phyloP scores from a whole-genome alignment of 768 basidiomycete genomes.

The Jaapia argillacea region DNA sequence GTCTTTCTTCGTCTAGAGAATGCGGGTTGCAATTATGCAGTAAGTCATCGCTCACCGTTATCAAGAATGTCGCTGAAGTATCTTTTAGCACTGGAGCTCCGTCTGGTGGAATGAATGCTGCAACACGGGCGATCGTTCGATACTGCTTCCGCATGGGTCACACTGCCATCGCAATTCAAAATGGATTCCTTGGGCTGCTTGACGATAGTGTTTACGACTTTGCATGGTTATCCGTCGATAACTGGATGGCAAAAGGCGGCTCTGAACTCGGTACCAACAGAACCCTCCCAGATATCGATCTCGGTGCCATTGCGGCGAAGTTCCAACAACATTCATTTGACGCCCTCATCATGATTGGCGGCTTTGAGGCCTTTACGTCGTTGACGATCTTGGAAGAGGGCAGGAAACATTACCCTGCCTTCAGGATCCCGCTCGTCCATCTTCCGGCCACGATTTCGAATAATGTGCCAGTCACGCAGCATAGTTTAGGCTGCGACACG shows the following conservation, averaged over 20 bases:
- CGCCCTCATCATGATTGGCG: conserved; percentile 82
- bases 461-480: conserved; percentile 96
- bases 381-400: conserved; percentile 72
- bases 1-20: conserved; percentile 50
- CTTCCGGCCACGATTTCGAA: conserved; percentile 96
- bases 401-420: conserved; percentile 75
- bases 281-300: conserved; percentile 71
- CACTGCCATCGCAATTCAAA: conserved; percentile 85
- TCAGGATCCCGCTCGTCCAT: conserved; percentile 94
- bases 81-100: conserved; percentile 80
- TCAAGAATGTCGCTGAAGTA: conserved; percentile 5
- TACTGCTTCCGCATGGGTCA: conserved; percentile 92
- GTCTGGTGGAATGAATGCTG: conserved; percentile 98
- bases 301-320: conserved; percentile 82
- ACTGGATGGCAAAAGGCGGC: conserved; percentile 93
- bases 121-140: conserved; percentile 87
- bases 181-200: conserved; percentile 91
- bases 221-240: conserved; percentile 94
- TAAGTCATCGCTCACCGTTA: conserved; percentile 28
- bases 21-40: conserved; percentile 81
- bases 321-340: conserved; percentile 82
- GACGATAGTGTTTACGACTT: conserved; percentile 82
- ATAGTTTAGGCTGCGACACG: conserved; percentile 94
- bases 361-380: conserved; percentile 89
- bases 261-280: conserved; percentile 98